Evolutionary conservation across 441 rosid species (phyloP).

Genomic region (Adansonia grandidieri): DNA sequence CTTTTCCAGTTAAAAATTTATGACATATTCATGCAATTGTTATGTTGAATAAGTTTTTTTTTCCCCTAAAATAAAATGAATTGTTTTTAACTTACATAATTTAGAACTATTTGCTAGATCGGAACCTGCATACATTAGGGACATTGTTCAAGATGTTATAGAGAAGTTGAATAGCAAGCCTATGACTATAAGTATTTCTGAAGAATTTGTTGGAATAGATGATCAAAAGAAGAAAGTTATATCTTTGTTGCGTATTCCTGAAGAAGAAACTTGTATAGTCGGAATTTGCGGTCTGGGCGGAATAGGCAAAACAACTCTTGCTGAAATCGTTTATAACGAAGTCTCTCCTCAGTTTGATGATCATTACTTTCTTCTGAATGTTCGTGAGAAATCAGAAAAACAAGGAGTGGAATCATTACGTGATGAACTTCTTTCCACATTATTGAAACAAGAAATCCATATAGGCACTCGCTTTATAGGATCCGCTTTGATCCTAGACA

Average conservation of each 20-base stretch:
- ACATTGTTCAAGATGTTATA: conserved; percentile 28
- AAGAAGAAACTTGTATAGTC: conserved; percentile 28
- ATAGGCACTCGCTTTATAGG: conserved; percentile 33
- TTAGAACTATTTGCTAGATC: conserved; percentile 4
- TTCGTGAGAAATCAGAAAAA: conserved; percentile 23
- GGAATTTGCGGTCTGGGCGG: conserved; percentile 46
- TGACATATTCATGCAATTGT: no score
- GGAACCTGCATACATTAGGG: conserved; percentile 32
- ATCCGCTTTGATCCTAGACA: conserved; percentile 16
- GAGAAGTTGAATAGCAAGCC: conserved; percentile 22
- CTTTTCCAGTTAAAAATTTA: no score
- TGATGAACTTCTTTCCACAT: neutral
- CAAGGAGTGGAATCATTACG: conserved; percentile 13
- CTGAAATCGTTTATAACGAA: conserved; percentile 32
- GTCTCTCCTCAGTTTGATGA: conserved; percentile 35
- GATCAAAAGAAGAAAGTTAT: conserved; percentile 17
- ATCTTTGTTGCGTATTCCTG: neutral
- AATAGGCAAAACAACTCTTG: conserved; percentile 42
- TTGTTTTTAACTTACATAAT: neutral
- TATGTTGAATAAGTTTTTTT: neutral
- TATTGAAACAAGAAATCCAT: neutral
- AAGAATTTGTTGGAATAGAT: conserved; percentile 30
- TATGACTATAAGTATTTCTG: neutral
- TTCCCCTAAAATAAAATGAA: no score
- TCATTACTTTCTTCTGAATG: conserved; percentile 27